phyloP scores from a whole-genome alignment of 129 eudicot species.

The Calendula officinalis region DNA sequence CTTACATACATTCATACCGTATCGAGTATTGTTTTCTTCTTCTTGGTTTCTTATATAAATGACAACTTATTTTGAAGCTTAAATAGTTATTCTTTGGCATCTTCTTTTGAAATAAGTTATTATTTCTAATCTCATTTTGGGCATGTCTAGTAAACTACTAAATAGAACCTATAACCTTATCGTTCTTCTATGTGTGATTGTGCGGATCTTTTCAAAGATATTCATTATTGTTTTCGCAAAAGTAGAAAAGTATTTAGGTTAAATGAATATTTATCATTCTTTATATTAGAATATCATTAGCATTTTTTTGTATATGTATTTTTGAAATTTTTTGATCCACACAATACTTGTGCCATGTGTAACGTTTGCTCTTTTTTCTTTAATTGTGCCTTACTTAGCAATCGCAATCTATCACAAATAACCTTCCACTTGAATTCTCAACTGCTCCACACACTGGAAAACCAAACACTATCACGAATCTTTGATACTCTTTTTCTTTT shows the following conservation, averaged over 20 bases:
- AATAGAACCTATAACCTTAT: neutral
- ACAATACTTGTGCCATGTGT: neutral
- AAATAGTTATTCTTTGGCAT: neutral
- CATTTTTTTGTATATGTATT: too few species aligned
- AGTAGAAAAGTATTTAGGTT: too few species aligned
- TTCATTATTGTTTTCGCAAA: too few species aligned
- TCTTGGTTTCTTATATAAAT: slow-evolving; percentile 16
- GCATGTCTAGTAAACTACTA: slow-evolving; percentile 8
- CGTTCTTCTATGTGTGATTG: neutral
- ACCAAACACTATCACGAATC: slow-evolving; percentile 24
- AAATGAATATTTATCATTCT: too few species aligned
- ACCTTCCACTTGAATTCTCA: slow-evolving; percentile 8
- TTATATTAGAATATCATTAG: too few species aligned
- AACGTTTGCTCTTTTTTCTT: neutral
- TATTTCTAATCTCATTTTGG: neutral
- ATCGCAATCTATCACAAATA: slow-evolving; percentile 10
- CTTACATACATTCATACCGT: slow-evolving; percentile 6
- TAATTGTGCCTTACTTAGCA: neutral
- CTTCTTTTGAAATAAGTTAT: neutral
- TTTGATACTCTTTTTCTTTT: slow-evolving; percentile 21
- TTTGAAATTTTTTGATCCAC: neutral
- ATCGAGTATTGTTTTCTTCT: slow-evolving; percentile 19
- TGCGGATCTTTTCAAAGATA: neutral
- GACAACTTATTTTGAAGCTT: too few species aligned
- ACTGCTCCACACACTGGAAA: slow-evolving; percentile 17